Evolutionary conservation across 495 filamentous ascomycete species (phyloP).

Genomic region (Aspergillus nanangensis): DNA sequence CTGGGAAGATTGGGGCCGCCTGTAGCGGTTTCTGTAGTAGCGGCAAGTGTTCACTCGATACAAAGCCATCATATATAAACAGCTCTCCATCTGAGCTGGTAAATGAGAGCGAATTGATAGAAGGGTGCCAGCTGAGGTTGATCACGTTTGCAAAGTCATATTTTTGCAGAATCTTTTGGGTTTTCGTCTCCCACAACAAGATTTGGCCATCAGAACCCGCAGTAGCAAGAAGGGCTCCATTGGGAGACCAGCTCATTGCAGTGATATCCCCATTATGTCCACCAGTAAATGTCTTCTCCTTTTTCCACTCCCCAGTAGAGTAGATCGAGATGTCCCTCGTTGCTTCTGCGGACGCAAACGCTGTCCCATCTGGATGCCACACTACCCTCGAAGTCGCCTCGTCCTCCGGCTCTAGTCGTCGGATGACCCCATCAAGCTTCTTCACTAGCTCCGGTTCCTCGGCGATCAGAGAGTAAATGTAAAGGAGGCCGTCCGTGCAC

Average conservation of each 20-base stretch:
- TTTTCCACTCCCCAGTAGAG: constrained; percentile 81
- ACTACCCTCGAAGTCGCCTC: constrained; percentile 70
- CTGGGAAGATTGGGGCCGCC: constrained; percentile 80
- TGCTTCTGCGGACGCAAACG: constrained; percentile 80
- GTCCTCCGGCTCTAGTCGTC: constrained; percentile 68
- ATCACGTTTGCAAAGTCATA: constrained; percentile 79
- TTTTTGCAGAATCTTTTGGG: constrained; percentile 61
- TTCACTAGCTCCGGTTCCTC: constrained; percentile 76
- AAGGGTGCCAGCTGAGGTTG: constrained; percentile 87
- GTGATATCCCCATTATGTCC: constrained; percentile 86
- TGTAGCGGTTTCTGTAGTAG: constrained; percentile 60
- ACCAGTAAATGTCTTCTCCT: constrained; percentile 67
- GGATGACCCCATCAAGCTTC: constrained; percentile 83
- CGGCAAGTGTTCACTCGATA: constrained; percentile 58
- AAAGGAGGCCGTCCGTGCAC: constrained; percentile 81
- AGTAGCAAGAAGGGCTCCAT: constrained; percentile 80
- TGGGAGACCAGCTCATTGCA: constrained; percentile 86
- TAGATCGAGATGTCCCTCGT: constrained; percentile 83
- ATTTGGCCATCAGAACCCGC: constrained; percentile 80
- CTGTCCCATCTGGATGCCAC: constrained; percentile 94
- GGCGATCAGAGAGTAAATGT: constrained; percentile 78
- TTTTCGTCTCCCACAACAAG: constrained; percentile 83
- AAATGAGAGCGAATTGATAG: constrained; percentile 80
- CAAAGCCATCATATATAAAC: constrained; percentile 79
- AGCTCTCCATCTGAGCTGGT: constrained; percentile 88